Evolutionary conservation across 2,329 filamentous ascomycete genomes (phyloP), one percentile per base, ranked within the genome.

Genomic region (Ceratocystis harringtonii): DNA sequence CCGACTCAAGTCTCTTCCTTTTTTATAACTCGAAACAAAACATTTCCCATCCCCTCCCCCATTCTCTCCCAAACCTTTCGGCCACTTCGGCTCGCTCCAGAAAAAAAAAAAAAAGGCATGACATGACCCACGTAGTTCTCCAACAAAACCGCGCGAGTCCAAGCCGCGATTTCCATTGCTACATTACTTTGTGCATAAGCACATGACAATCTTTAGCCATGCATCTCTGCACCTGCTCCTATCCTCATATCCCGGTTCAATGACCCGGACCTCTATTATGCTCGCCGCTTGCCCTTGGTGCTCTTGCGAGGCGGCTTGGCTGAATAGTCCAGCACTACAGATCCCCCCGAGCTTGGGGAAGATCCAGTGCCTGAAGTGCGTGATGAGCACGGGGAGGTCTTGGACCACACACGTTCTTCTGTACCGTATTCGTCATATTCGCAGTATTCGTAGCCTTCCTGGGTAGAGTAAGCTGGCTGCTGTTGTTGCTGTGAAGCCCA

Each of bases 321-420:
- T n/a, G 61, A 50, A 41, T 62, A 62, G n/a, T 62, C 61, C 25
- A 62, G 45, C n/a, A 62, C 44, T 22, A 62, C 61, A 32, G 25
- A 48, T 15, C 19, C 25, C 43, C 32, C 10, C 50, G 43, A 48
- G n/a, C 45, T 32, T 17, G 61, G 25, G 17, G 43, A 62, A 7
- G 61, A 62, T n/a, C 15, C n/a, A 12, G 22, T n/a, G 25, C 61
- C 43, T 28, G 43, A 62, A 22, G 43, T 62, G 19, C 36, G 43
- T 30, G 61, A 62, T 28, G 30, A 62, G 44, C 61, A 48, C 19
- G 61, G 61, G 15, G 43, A 62, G 15, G 43, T 32, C 12, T 62
- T 45, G 2, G 43, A 32, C 61, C 61, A 62, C n/a, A 50, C 61
- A 19, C 25, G 12, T 12, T 50, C 61, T 15, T 62, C 61, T 12